Conservation (phyloP, 805 yeast species). For the Pichia membranifaciens region DNA sequence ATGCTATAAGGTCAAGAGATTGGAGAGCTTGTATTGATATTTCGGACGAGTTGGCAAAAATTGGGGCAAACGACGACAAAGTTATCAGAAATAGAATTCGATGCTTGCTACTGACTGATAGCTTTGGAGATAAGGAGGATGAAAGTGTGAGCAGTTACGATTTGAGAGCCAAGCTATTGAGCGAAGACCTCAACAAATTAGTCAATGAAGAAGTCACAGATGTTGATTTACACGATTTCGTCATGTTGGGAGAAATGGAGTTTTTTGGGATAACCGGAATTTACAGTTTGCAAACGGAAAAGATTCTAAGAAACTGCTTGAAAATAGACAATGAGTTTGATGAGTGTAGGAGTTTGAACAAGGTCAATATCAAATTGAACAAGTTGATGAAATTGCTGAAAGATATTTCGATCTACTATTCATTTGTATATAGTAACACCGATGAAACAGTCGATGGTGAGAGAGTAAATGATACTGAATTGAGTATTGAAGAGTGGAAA, state of each 20-base stretch:
- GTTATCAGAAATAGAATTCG: conserved; percentile 32
- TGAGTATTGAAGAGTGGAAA: conserved; percentile 38
- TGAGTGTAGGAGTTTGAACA: conserved; percentile 51
- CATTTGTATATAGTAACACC: conserved; percentile 32
- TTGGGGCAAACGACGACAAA: conserved; percentile 40
- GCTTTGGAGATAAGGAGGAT: not conserved
- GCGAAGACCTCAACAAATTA: conserved; percentile 23
- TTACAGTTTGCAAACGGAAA: conserved; percentile 14
- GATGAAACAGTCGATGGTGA: conserved; percentile 27
- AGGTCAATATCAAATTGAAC: conserved; percentile 44
- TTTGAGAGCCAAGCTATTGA: conserved; percentile 18
- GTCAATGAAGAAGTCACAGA: conserved; percentile 17
- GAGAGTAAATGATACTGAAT: conserved; percentile 31
- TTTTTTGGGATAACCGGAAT: conserved; percentile 21
- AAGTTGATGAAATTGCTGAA: conserved; percentile 36
- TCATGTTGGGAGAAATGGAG: conserved; percentile 24
- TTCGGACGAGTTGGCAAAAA: conserved; percentile 31
- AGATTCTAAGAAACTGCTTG: conserved; percentile 47
- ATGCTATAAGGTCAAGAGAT: conserved; percentile 6
- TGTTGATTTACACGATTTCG: conserved; percentile 19
- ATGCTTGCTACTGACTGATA: conserved; percentile 18
- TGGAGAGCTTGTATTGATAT: conserved; percentile 27
- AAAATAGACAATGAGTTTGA: conserved; percentile 69
- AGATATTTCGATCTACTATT: conserved; percentile 39
- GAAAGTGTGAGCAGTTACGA: conserved; percentile 14